Base-by-base conservation (phyloP, 768 basidiomycete genomes). In the Steccherinum ochraceum region DNA sequence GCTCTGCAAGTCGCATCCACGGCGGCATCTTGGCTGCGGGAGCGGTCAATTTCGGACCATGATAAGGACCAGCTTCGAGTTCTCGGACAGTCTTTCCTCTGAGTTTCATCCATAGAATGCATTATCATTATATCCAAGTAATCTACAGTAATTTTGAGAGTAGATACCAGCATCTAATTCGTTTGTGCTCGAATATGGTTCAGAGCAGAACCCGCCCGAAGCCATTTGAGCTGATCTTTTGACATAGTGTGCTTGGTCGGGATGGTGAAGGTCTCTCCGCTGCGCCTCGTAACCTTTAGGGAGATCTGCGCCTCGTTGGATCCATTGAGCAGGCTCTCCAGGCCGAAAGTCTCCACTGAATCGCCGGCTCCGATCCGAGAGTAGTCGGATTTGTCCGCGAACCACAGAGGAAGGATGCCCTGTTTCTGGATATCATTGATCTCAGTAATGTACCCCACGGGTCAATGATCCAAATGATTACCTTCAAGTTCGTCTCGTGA, bases 401-500 rank as follows among this genome's bases (percentile, higher is more conserved):
- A 91, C 86, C 93, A 96, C n/a, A 98, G 74, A 12, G 96, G 96
- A 18, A 99, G 77, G 46, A 99, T 74, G 26, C 96, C 96, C 80
- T 99, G 96, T 81, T 99, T 99, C 90, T 94, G 64, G 20, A 62
- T 26, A 24, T n/a, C n/a, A n/a, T n/a, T n/a, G n/a, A n/a, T n/a
- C n/a, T n/a, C n/a, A n/a, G n/a, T n/a, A n/a, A n/a, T n/a, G n/a
- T n/a, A n/a, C n/a, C n/a, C n/a, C n/a, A n/a, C n/a, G n/a, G n/a
- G n/a, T n/a, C n/a, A n/a, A n/a, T n/a, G n/a, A n/a, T n/a, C n/a
- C n/a, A n/a, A n/a, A n/a, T n/a, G n/a, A 52, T 35, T 55, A 88
- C 92, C 75, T 96, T 96, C 52, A 97, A 70, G 67, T 97, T 97
- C 4, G 94, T 95, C 72, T 98, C 96, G 64, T 99, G 96, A 46